Conservation (phyloP, 257 asterid species). For the Eucommia ulmoides region DNA sequence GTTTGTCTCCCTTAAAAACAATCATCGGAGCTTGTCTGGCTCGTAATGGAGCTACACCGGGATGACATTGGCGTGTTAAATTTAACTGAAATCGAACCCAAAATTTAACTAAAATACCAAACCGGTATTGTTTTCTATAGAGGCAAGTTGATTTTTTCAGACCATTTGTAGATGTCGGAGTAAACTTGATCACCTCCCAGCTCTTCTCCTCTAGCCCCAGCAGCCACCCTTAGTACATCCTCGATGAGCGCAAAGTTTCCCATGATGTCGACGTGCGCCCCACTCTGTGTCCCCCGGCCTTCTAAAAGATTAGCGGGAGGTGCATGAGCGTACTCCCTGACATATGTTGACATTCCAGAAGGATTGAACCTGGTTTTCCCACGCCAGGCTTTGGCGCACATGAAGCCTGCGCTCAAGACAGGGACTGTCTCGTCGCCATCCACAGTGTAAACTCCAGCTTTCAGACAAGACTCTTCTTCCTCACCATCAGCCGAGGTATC, state of each 20-base stretch:
- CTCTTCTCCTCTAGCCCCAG: constrained; percentile 62
- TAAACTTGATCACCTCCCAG: constrained; percentile 66
- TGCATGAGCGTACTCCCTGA: constrained; percentile 68
- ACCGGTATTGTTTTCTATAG: too few relatives aligned
- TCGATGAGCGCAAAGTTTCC: constrained; percentile 74
- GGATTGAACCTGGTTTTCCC: constrained; percentile 82
- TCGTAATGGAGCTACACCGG: too few relatives aligned
- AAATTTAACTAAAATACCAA: too few relatives aligned
- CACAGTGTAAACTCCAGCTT: constrained; percentile 42
- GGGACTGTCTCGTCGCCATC: constrained; percentile 87
- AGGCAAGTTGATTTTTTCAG: constrained; percentile 51
- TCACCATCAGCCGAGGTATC: constrained; percentile 50
- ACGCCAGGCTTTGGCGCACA: constrained; percentile 86
- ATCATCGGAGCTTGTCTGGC: too few relatives aligned
- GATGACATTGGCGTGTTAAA: too few relatives aligned
- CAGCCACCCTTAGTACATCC: constrained; percentile 64
- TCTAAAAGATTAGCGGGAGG: constrained; percentile 67
- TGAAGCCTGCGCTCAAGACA: constrained; percentile 65
- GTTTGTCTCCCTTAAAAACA: too few relatives aligned
- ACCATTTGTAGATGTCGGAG: constrained; percentile 68
- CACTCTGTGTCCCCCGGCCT: constrained; percentile 91
- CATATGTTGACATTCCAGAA: constrained; percentile 42
- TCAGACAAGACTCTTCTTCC: constrained; percentile 37
- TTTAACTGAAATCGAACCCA: too few relatives aligned
- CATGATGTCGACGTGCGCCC: constrained; percentile 84